Evolutionary conservation across 2,329 filamentous ascomycete species (phyloP), one percentile per base, ranked within the genome.

Genomic region (Monosporascus sp.): DNA sequence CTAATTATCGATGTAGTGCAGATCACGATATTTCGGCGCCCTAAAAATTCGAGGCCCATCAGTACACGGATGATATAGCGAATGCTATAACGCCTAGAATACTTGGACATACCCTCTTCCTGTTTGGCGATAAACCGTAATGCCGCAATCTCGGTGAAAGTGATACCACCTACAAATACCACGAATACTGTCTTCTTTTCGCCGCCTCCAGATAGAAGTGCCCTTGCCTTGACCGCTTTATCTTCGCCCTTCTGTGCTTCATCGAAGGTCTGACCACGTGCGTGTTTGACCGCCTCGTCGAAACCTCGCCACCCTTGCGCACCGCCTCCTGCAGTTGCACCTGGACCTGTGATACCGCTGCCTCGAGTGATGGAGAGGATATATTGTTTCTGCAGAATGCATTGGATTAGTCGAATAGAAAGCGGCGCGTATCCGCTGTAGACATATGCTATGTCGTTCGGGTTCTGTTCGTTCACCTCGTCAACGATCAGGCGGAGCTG

Each of bases 101-200:
- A 36, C 36, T 14, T 38, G 26, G 22, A 65, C 76, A 61, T 66
- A 85, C 84, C 81, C 77, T 89, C 82, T 84, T 94, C 86, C 70
- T 93, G 86, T 67, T 85, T 85, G 9, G 89, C 90, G 61, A 99
- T 87, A 68, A 96, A 97, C 52, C 95, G 82, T 67, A 99, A 69
- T 20, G 95, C 94, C 41, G 95, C 91, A 68, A 99, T 93, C 72
- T 99, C 94, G 0, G 94, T 93, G 67, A 95, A 96, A 0, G 91
- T 97, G 52, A 99, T 89, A 2, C 94, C 95, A n/a, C 94, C 94
- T 19, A 99, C 76, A 72, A 97, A 97, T 62, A 97, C 96, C n/a
- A 99, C 86, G 66, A 97, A 90, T 1, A 96, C 87, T 0, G 89
- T 93, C 76, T 96, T 96, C 69, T 85, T 86, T 49, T 83, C 83